Percentiles rank a stretch among this genome's conserved stretches.
Conservation (phyloP, 2,329 filamentous ascomycete species). For the Epichloe coenophiala region DNA sequence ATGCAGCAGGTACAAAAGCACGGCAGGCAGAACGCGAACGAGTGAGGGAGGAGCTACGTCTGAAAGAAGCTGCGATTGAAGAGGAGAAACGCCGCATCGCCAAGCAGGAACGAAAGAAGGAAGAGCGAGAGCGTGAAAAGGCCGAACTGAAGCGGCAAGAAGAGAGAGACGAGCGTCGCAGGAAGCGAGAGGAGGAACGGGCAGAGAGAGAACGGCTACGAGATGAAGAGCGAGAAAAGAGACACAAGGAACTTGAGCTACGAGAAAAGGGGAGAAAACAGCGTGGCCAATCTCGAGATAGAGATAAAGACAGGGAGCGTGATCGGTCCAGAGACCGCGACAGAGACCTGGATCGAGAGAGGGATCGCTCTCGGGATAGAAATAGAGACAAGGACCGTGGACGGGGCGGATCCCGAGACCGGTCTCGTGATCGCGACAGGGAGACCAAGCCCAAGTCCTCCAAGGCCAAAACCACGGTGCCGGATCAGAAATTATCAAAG, state of each 20-base stretch:
- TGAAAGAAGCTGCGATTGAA: conserved; percentile 45
- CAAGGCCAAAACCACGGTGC: conserved; percentile 24
- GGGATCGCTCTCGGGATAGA: conserved; percentile 18
- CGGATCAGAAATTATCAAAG: conserved; percentile 38
- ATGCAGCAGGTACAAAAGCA: conserved; percentile 50
- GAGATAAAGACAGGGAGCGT: neutral
- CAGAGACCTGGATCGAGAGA: conserved; percentile 17
- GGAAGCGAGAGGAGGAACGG: conserved; percentile 38
- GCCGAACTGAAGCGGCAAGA: conserved; percentile 36
- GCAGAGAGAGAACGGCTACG: conserved; percentile 39
- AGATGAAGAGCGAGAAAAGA: conserved; percentile 26
- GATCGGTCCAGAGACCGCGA: conserved; percentile 18
- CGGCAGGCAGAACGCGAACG: conserved; percentile 48
- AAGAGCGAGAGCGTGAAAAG: conserved; percentile 34
- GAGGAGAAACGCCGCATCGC: conserved; percentile 48
- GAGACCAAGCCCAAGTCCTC: conserved; percentile 16
- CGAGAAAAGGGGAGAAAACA: conserved; percentile 23
- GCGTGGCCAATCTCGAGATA: neutral
- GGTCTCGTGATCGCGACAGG: conserved; percentile 18
- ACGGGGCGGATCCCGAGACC: conserved; percentile 18
- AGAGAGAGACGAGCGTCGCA: conserved; percentile 35
- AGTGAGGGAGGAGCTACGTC: conserved; percentile 44
- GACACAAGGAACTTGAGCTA: conserved; percentile 26
- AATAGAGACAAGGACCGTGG: conserved; percentile 14
- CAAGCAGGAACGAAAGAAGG: conserved; percentile 39